Base-by-base conservation (phyloP, 176 grass and related monocot species). In the Guadua angustifolia region DNA sequence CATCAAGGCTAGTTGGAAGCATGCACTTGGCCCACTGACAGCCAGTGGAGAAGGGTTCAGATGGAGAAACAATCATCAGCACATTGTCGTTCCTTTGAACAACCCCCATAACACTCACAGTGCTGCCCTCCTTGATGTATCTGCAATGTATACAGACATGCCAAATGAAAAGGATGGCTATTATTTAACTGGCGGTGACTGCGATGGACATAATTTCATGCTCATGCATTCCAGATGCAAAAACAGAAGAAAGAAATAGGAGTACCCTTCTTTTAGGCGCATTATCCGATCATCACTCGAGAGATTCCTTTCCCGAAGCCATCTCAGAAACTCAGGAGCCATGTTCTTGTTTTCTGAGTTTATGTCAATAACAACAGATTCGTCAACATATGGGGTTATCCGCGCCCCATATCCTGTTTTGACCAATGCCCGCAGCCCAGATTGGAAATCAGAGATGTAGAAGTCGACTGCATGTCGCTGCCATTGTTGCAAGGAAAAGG, bases 221-320 rank as follows among this genome's bases (percentile, higher is more conserved):
- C 11, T 7, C 10, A 4, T 40, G 35, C 33, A 58, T 13, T 58
- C n/a, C 33, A 75, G 11, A 40, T 22, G 11, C 10, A 58, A 38
- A 24, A 40, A 16, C 17, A 74, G 71, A 75, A 46, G 1, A 68
- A 73, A 44, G 32, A 43, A 47, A 33, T 64, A 33, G 16, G 25
- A 33, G 78, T 98, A 95, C 96, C 96, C 96, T 92, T 99, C 96
- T 94, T 91, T 94, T 63, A 99, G 82, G 86, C 89, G 89, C 96
- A 99, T 99, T 57, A 79, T 78, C 33, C 89, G 86, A 64, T 90
- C 89, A 85, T 94, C 91, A n/a, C 85, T 91, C 16, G 85, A 88
- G 33, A 97, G 85, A 57, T 97, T 94, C 82, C 89, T 89, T 78
- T 86, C 78, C 21, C 57, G 7, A 21, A 97, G 74, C 94, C 89